Base-by-base conservation (phyloP, 768 basidiomycete species). In the Favolaschia claudopus region DNA sequence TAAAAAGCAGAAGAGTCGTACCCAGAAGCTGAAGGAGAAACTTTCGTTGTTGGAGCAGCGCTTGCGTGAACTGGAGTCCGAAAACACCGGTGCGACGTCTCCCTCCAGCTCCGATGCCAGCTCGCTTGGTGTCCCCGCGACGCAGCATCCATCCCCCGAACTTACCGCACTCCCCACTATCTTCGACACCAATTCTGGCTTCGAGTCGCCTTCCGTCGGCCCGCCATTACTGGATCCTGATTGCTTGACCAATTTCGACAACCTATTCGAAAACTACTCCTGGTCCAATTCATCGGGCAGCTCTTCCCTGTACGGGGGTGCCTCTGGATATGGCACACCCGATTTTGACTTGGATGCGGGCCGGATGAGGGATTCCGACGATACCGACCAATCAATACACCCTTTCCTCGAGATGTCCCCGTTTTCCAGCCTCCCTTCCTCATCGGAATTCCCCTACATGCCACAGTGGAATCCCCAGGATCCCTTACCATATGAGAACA, bases 11-110 rank as follows among this genome's bases (percentile, higher is more conserved):
- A 85, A 85, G 69, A 86, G 83, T 65, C 79, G 85, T 15, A 87
- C 85, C 1, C 82, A 85, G 67, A 74, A 82, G 22, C 73, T 88
- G 31, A 82, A 80, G 58, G 85, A 87, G 64, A 85, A 86, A 68
- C 75, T 87, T 38, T 72, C 75, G 4, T 71, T 78, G 43, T 78
- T 87, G 13, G 85, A 88, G 68, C 76, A 77, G 20, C 77, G 82
- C 38, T 70, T 87, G 24, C 80, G 79, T 7, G 80, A 87, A 66
- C 76, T 88, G 9, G 85, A 87, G 66, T 70, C 76, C 24, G 72
- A 76, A 36, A 65, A 72, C 50, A 68, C 68, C 28, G 60, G 66
- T 28, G 57, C 67, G 10, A 58, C 62, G 29, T 63, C 69, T 36
- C 70, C 67, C 53, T 69, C 70, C 20, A 57, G 62, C 49, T 64